Base-by-base conservation (phyloP, 331 rosid genomes). In the Quercus tomentella region DNA sequence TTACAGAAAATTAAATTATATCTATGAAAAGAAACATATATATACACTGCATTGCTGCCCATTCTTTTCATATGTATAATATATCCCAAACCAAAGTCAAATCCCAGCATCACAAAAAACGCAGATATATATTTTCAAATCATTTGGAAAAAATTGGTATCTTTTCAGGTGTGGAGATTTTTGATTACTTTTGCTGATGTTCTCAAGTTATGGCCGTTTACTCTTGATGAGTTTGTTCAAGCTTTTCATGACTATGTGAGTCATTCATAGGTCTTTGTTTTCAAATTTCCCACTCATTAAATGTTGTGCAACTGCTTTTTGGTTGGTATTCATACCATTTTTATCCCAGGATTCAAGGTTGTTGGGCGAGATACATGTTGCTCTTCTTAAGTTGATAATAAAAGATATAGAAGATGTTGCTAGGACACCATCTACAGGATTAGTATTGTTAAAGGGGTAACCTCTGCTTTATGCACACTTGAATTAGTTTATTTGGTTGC, bases 321-420 rank as follows among this genome's bases (percentile, higher is more conserved):
- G 37, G 77, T 58, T 33, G 33, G 72, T 80, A 58, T 54, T 81
- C 23, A 72, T 87, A 63, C 73, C 35, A 31, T 73, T 66, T 57
- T 83, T 82, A 85, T 87, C 69, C 78, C 89, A 96, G 99, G 99
- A 96, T 87, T 90, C 99, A 56, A 96, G 99, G 89, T 87, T 96
- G 88, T 83, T 92, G 77, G 94, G 97, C 23, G 99, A 96, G 93
- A 90, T 96, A 88, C 97, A 93, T 84, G 92, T 93, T 84, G 84
- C 94, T 77, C 91, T 96, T 82, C 88, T 96, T 73, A 90, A 87
- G 87, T 87, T 92, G 86, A 85, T 92, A 79, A 91, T 96, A 81
- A 96, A 96, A 87, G 99, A 96, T 82, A 93, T 96, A 54, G 99
- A 93, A 87, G 97, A 96, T 90, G 99, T 96, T 88, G 97, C 99